Evolutionary conservation across 73 alveolate species (phyloP).

Genomic region (Durusdinium trenchii): DNA sequence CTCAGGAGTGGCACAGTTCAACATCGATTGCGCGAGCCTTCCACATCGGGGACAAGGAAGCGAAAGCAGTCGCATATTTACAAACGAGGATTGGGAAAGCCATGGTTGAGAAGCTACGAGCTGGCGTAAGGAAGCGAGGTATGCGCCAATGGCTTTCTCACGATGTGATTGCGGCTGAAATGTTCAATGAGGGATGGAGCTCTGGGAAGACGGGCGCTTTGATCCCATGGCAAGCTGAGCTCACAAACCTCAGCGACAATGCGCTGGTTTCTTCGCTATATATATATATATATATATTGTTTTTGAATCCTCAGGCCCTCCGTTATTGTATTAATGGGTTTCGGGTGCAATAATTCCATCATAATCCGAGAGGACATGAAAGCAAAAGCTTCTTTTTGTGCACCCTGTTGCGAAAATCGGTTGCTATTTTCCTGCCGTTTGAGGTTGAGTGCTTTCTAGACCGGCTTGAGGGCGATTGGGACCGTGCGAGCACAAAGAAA

Average conservation of each 20-base stretch:
- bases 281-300: not conserved
- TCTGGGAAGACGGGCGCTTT: not conserved
- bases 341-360: too few relatives aligned
- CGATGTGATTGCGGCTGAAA: not conserved
- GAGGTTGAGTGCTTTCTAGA: not conserved
- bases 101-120: not conserved
- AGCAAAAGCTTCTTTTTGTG: not conserved
- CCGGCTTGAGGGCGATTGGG: not conserved
- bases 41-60: constrained; percentile 14
- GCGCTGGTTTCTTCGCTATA: not conserved
- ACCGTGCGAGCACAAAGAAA: not conserved
- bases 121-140: not conserved
- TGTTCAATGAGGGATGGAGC: not conserved
- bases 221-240: constrained; percentile 24
- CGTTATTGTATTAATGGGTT: not conserved
- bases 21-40: not conserved
- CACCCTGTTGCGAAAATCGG: too few relatives aligned
- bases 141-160: not conserved
- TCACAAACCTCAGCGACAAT: not conserved
- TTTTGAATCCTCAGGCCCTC: not conserved
- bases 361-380: too few relatives aligned
- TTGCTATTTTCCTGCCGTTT: too few relatives aligned
- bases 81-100: not conserved
- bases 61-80: not conserved
- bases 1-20: not conserved